Base-by-base conservation (phyloP, 495 filamentous ascomycete genomes). In the Xylaria venustula region DNA sequence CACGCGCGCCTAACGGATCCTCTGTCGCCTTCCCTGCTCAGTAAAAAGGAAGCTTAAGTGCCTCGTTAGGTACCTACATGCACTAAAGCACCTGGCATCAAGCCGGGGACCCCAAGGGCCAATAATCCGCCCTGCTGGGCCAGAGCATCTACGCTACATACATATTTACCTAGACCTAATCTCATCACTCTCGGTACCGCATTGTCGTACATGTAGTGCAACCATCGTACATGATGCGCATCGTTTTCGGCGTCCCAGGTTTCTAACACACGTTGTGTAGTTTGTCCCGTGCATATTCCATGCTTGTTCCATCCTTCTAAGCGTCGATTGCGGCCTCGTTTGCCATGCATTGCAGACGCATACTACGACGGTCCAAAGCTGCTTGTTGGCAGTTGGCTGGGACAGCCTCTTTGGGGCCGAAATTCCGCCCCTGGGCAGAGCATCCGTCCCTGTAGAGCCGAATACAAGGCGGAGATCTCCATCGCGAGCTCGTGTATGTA, bases 1-100 rank as follows among this genome's bases (percentile, higher is more conserved):
- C 56, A 44, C 56, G 56, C 56, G 56, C 56, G 56, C 14, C 46
- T 59, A 51, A 59, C 19, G 23, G 17, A 32, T 32, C 15, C 20
- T 34, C 40, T 17, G 17, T 30, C 23, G 41, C 12, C 22, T 42
- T n/a, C n/a, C n/a, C n/a, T n/a, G n/a, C n/a, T n/a, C n/a, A n/a
- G n/a, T n/a, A n/a, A n/a, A n/a, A n/a, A n/a, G n/a, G n/a, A n/a
- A n/a, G n/a, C n/a, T n/a, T n/a, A n/a, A n/a, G n/a, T n/a, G n/a
- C n/a, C n/a, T n/a, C n/a, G n/a, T n/a, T n/a, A n/a, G n/a, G n/a
- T n/a, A n/a, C n/a, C n/a, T n/a, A n/a, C n/a, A n/a, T n/a, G n/a
- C n/a, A n/a, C n/a, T n/a, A n/a, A n/a, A n/a, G n/a, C n/a, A n/a
- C n/a, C n/a, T n/a, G n/a, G n/a, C n/a, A n/a, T n/a, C n/a, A n/a